Evolutionary conservation across 2,329 filamentous ascomycete genomes (phyloP).

Genomic region (Ascocoryne sarcoides): DNA sequence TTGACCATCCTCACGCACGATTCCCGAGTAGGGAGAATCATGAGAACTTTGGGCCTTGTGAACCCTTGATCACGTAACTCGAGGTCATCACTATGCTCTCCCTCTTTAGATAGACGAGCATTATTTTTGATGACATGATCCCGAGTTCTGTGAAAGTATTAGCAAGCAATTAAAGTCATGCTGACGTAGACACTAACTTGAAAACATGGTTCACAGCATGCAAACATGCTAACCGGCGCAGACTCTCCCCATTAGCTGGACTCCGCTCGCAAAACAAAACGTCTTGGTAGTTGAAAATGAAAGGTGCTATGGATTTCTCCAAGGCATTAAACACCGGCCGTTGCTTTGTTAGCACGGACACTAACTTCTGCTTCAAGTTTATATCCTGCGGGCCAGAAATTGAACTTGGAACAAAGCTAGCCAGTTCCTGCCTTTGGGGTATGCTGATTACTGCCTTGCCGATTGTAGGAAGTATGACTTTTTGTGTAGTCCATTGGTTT

Average conservation of each 20-base stretch:
- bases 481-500: constrained; percentile 43
- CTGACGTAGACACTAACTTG: too few species aligned
- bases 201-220: constrained; percentile 89
- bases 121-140: constrained; percentile 92
- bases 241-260: constrained; percentile 53
- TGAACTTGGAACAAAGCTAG: constrained; percentile 14
- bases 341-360: constrained; percentile 43
- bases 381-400: constrained; percentile 36
- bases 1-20: constrained; percentile 74
- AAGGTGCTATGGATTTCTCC: constrained; percentile 57
- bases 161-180: too few species aligned
- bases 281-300: constrained; percentile 77
- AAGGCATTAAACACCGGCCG: constrained; percentile 49
- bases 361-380: constrained; percentile 64
- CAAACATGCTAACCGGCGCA: constrained; percentile 67
- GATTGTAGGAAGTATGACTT: constrained; percentile 33
- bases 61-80: constrained; percentile 91
- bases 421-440: constrained; percentile 34
- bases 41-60: constrained; percentile 85
- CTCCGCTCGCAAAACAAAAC: constrained; percentile 67
- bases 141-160: constrained; percentile 50
- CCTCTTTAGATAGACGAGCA: constrained; percentile 59
- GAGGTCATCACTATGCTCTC: constrained; percentile 49
- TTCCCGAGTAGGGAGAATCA: constrained; percentile 82
- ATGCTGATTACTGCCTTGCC: constrained; percentile 40